Conservation (phyloP, 768 basidiomycete genomes). For the Porpolomopsis calyptriformis region DNA sequence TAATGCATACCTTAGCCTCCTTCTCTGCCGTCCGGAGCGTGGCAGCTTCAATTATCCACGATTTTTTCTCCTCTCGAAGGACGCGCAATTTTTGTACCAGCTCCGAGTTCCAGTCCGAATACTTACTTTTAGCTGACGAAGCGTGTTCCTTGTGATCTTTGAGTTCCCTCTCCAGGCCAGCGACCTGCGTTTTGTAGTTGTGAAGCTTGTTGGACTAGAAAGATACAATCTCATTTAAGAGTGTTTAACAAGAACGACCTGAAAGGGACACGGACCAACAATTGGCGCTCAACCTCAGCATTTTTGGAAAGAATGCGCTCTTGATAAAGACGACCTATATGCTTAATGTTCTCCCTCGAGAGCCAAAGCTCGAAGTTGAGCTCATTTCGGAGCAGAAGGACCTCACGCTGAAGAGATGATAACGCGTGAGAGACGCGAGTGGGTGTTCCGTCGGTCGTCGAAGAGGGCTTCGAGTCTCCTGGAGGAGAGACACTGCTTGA, state of each 20-base stretch:
- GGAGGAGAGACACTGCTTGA: slow-evolving; percentile 12
- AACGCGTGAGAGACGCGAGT: slow-evolving; percentile 54
- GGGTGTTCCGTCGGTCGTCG: slow-evolving; percentile 22
- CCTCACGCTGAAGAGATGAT: slow-evolving; percentile 62
- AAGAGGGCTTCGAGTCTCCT: slow-evolving; percentile 7
- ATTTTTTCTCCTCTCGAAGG: slow-evolving; percentile 69
- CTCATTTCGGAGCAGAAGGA: slow-evolving; percentile 65
- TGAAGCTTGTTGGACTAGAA: slow-evolving; percentile 71
- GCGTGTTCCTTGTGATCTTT: slow-evolving; percentile 66
- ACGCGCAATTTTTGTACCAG: slow-evolving; percentile 68
- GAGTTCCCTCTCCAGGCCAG: slow-evolving; percentile 55
- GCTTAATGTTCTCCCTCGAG: slow-evolving; percentile 68
- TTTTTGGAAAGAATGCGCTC: slow-evolving; percentile 62
- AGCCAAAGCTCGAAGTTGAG: slow-evolving; percentile 82
- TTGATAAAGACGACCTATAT: slow-evolving; percentile 71
- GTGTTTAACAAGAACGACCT: not conserved
- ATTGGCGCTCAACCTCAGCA: slow-evolving; percentile 75
- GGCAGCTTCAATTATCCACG: slow-evolving; percentile 63
- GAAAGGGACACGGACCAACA: slow-evolving; percentile 42
- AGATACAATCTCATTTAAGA: not conserved
- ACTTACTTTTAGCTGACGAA: slow-evolving; percentile 62
- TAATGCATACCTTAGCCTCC: slow-evolving; percentile 47
- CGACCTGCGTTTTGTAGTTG: slow-evolving; percentile 62
- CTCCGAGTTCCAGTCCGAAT: slow-evolving; percentile 74
- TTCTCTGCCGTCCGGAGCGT: slow-evolving; percentile 58